Percentiles rank a stretch among this genome's conserved stretches.
phyloP scores from a whole-genome alignment of 345 rosid species.

The Populus davidiana region DNA sequence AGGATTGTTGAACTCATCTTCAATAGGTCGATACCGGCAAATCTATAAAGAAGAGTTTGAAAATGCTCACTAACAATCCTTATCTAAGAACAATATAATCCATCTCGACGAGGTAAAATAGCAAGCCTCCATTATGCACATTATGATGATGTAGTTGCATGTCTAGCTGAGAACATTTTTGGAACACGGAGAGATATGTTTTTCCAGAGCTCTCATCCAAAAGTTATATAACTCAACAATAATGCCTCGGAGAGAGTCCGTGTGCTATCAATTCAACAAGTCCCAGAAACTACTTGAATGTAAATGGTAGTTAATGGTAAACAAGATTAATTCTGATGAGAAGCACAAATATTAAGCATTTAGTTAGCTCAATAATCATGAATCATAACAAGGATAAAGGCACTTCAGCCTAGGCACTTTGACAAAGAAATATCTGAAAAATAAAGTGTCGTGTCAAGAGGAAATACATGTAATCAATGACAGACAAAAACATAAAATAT shows the following conservation, averaged over 20 bases:
- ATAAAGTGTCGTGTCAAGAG: neutral
- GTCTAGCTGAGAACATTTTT: neutral
- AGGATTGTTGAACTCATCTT: constrained; percentile 84
- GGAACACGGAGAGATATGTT: neutral
- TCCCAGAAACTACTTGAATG: neutral
- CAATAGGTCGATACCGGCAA: constrained; percentile 67
- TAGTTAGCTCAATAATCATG: neutral
- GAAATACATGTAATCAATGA: neutral
- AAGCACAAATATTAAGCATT: too few species aligned
- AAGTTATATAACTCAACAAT: too few species aligned
- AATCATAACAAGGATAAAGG: constrained; percentile 3
- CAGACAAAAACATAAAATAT: constrained; percentile 3
- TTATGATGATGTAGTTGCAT: neutral
- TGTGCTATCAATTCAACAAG: neutral
- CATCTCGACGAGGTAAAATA: neutral
- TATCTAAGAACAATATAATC: constrained; percentile 1
- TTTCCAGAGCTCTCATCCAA: neutral
- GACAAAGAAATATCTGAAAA: neutral
- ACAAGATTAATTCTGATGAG: neutral
- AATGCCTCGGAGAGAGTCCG: neutral
- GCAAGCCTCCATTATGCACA: neutral
- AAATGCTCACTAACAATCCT: neutral
- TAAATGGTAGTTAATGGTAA: neutral
- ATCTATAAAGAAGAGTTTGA: constrained; percentile 46
- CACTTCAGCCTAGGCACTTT: neutral